Conservation (phyloP, 768 basidiomycete species). For the Leccinum broughii region DNA sequence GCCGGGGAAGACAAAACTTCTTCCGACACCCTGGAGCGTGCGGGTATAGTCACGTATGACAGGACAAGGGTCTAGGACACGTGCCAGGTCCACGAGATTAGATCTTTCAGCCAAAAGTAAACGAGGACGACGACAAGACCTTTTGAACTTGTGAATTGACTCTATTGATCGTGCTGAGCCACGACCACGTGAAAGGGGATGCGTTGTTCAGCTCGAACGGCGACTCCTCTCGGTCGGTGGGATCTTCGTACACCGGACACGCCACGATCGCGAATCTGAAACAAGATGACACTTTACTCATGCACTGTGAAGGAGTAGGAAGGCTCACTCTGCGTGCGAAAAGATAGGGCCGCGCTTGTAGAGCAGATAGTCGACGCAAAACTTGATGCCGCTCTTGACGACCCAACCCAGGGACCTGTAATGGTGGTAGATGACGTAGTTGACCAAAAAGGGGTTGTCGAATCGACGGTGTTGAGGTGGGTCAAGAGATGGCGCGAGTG, state of each 20-base stretch:
- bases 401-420: slow-evolving; percentile 97
- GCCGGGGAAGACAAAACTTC: slow-evolving; percentile 66
- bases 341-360: slow-evolving; percentile 97
- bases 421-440: slow-evolving; percentile 92
- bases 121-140: slow-evolving; percentile 51
- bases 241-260: slow-evolving; percentile 87
- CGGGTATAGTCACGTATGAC: slow-evolving; percentile 90
- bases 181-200: slow-evolving; percentile 84
- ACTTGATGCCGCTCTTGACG: slow-evolving; percentile 93
- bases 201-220: slow-evolving; percentile 65
- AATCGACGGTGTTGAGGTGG: slow-evolving; percentile 45
- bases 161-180: slow-evolving; percentile 95
- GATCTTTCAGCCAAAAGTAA: not conserved
- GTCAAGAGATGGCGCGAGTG: slow-evolving; percentile 30
- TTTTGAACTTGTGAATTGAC: slow-evolving; percentile 98
- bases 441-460: slow-evolving; percentile 91
- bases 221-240: slow-evolving; percentile 64
- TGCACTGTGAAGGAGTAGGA: not conserved
- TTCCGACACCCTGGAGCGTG: slow-evolving; percentile 54
- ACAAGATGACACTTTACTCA: not conserved
- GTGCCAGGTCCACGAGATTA: slow-evolving; percentile 5
- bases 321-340: slow-evolving; percentile 86
- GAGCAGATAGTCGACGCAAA: slow-evolving; percentile 92
- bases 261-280: slow-evolving; percentile 87
- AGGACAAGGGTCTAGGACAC: slow-evolving; percentile 77